Evolutionary conservation across 768 basidiomycete genomes (phyloP).

Genomic region (Suillus cothurnatus): DNA sequence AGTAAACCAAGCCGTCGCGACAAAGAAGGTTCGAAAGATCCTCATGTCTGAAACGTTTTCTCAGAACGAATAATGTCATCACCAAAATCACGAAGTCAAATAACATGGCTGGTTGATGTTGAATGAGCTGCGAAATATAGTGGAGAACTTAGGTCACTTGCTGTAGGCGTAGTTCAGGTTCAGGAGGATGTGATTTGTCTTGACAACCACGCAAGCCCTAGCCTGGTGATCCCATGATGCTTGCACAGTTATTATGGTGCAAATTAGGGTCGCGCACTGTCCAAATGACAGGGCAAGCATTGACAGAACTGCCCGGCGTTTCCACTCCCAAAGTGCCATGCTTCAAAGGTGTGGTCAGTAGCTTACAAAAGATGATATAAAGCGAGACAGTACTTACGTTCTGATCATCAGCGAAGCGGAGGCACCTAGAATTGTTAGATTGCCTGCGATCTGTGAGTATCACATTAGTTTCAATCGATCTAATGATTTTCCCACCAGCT

Average conservation of each 20-base stretch:
- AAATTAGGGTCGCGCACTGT: slow-evolving; percentile 68
- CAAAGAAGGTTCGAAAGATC: slow-evolving; percentile 72
- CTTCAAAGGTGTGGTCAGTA: slow-evolving; percentile 40
- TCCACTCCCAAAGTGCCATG: slow-evolving; percentile 71
- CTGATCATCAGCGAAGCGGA: slow-evolving; percentile 72
- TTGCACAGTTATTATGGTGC: slow-evolving; percentile 68
- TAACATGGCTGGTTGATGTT: slow-evolving; percentile 53
- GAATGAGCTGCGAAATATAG: slow-evolving; percentile 6
- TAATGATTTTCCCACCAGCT: slow-evolving; percentile 15
- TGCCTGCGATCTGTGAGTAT: slow-evolving; percentile 54
- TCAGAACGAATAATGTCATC: slow-evolving; percentile 56
- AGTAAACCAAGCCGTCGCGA: slow-evolving; percentile 73
- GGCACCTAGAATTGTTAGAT: slow-evolving; percentile 64
- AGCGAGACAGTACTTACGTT: slow-evolving; percentile 43
- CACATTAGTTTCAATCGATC: slow-evolving; percentile 7
- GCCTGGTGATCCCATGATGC: slow-evolving; percentile 51
- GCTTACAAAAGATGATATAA: slow-evolving; percentile 15
- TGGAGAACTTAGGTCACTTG: slow-evolving; percentile 35
- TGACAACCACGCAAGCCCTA: slow-evolving; percentile 50
- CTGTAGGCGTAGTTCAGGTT: slow-evolving; percentile 73
- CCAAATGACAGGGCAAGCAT: slow-evolving; percentile 58
- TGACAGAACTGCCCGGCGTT: slow-evolving; percentile 47
- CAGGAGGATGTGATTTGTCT: slow-evolving; percentile 57
- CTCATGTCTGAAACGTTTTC: slow-evolving; percentile 47
- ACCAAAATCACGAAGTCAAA: slow-evolving; percentile 65